These are phyloP conservation scores for Bryoerythrophyllum caledonicum DNA, from an alignment of 225 moss, liverwort and hornwort species.

Conservation along the genomic window DNA sequence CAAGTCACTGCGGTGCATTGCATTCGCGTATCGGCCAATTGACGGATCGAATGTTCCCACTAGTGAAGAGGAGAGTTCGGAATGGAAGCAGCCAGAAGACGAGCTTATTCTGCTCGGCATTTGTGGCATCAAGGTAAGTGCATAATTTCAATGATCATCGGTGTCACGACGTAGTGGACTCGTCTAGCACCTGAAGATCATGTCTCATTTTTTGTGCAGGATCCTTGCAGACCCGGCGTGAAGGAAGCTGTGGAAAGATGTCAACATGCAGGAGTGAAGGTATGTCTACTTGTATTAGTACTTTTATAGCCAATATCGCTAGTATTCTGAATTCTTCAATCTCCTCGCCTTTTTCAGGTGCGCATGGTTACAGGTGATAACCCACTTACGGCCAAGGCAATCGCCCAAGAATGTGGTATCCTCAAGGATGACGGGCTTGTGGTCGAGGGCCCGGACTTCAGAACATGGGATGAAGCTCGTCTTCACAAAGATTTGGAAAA, in stretches of 20 bases:
- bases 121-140: constrained; percentile 35
- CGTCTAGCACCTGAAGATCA: not conserved
- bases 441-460: constrained; percentile 41
- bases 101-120: constrained; percentile 38
- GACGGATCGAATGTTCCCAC: constrained; percentile 26
- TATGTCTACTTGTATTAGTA: not conserved
- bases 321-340: not conserved
- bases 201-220: constrained; percentile 22
- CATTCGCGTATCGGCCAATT: constrained; percentile 57
- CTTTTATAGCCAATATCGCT: not conserved
- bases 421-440: constrained; percentile 23
- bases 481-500: constrained; percentile 26
- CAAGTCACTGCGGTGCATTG: constrained; percentile 68
- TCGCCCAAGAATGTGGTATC: constrained; percentile 44
- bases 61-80: constrained; percentile 39
- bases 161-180: not conserved
- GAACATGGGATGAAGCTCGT: constrained; percentile 35
- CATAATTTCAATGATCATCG: not conserved
- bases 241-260: constrained; percentile 39
- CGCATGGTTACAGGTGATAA: constrained; percentile 54
- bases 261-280: constrained; percentile 47
- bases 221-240: constrained; percentile 48
- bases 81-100: constrained; percentile 56
- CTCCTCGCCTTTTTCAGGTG: constrained; percentile 24
- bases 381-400: constrained; percentile 37